These are phyloP conservation scores for Mycogone perniciosa DNA, from an alignment of 2,329 filamentous ascomycete species.

Conservation along the genomic window DNA sequence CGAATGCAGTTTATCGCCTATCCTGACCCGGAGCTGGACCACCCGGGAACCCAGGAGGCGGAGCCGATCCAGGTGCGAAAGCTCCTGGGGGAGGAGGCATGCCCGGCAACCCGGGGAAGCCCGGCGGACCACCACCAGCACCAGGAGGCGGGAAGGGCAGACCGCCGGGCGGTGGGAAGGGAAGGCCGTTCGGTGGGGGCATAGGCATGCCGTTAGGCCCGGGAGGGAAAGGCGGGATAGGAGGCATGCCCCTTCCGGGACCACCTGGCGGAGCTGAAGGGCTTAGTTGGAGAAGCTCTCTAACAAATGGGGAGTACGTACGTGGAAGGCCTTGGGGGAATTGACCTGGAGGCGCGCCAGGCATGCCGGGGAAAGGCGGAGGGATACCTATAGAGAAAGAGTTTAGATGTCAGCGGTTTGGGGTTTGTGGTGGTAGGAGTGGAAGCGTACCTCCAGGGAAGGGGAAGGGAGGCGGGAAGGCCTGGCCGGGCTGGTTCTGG, in stretches of 20 bases:
- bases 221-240: constrained; percentile 40
- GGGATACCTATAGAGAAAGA: constrained; percentile 37
- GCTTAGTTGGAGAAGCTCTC: neutral
- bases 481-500: constrained; percentile 54
- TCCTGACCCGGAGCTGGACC: constrained; percentile 34
- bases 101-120: constrained; percentile 30
- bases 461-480: constrained; percentile 49
- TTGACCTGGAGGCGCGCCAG: constrained; percentile 33
- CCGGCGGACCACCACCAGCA: constrained; percentile 21
- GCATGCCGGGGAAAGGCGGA: constrained; percentile 53
- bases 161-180: constrained; percentile 36
- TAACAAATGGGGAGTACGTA: constrained; percentile 33
- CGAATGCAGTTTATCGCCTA: constrained; percentile 24
- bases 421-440: constrained; percentile 15
- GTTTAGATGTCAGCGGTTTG: neutral
- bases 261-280: constrained; percentile 44
- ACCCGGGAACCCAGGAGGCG: constrained; percentile 30
- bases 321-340: constrained; percentile 43
- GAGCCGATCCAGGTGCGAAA: constrained; percentile 28
- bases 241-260: constrained; percentile 38
- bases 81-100: constrained; percentile 34
- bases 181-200: constrained; percentile 32
- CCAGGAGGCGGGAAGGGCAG: constrained; percentile 21
- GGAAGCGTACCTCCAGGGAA: constrained; percentile 51
- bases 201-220: constrained; percentile 29